Base-by-base conservation (phyloP, 257 asterid genomes). In the Avicennia marina region DNA sequence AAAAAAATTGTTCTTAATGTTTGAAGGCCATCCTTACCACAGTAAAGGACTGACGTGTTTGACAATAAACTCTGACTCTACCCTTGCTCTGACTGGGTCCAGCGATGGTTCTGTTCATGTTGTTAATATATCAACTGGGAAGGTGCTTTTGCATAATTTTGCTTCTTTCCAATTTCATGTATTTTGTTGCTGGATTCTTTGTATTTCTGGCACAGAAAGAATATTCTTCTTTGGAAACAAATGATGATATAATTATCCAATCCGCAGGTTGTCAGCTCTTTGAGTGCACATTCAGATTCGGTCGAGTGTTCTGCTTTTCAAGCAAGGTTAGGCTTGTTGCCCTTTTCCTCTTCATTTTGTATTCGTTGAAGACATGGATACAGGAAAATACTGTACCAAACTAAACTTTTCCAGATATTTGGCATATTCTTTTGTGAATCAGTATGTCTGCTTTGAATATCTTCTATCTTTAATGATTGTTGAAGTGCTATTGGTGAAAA, bases 291-390 rank as follows among this genome's bases (percentile, higher is more conserved):
- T 82, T 63, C 89, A 24, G 97, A 82, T 64, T 89, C 98, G 12
- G 75, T 91, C 22, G 98, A 91, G 77, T 85, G 90, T 72, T 90
- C 78, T 53, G 87, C 83, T 53, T 80, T 88, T 74, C 84, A 87
- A 44, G 66, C 78, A 68, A 86, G 95, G 98, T 91, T 48, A 45
- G 58, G 21, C 61, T 11, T 2, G 41, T 65, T 61, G 63, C 57
- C 58, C 18, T 34, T 46, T 38, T 42, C 40, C 27, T 50, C 58
- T 33, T 52, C 24, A 52, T 43, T 25, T 22, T 65, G 21, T 21
- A 36, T 24, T n/a, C n/a, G n/a, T n/a, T n/a, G n/a, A n/a, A n/a
- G n/a, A n/a, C n/a, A n/a, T n/a, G n/a, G n/a, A n/a, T n/a, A n/a
- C n/a, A n/a, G n/a, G n/a, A n/a, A n/a, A n/a, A n/a, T n/a, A n/a